Evolutionary conservation across 1,139 yeast genomes (phyloP).

Genomic region (Meyerozyma sp.): DNA sequence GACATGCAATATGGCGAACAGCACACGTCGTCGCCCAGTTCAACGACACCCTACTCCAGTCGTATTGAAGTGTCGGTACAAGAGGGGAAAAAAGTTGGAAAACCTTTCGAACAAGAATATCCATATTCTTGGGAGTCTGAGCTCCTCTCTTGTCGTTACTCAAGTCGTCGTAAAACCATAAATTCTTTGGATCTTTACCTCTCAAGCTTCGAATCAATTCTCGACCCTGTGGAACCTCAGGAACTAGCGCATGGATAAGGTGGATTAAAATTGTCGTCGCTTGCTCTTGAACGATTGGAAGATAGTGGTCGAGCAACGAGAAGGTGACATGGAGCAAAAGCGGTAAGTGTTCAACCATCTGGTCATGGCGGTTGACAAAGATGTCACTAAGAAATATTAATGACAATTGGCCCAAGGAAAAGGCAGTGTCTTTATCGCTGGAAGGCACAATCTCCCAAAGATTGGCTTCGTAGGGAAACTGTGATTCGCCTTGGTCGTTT

Average conservation of each 20-base stretch:
- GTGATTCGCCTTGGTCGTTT: constrained; percentile 4
- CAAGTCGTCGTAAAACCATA: constrained; percentile 89
- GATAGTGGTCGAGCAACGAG: constrained; percentile 81
- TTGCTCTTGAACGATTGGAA: constrained; percentile 76
- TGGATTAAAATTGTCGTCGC: constrained; percentile 74
- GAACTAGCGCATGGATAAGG: constrained; percentile 60
- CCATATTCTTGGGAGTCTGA: constrained; percentile 85
- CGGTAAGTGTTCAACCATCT: constrained; percentile 56
- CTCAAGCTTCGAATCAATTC: constrained; percentile 53
- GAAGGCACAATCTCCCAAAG: constrained; percentile 52
- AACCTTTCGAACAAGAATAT: constrained; percentile 61
- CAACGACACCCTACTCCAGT: constrained; percentile 82
- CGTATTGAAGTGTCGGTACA: constrained; percentile 54
- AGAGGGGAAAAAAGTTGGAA: constrained; percentile 50
- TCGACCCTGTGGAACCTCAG: constrained; percentile 47
- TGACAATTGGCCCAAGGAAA: constrained; percentile 85
- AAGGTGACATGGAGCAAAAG: constrained; percentile 78
- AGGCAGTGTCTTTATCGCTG: constrained; percentile 67
- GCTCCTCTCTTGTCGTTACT: constrained; percentile 76
- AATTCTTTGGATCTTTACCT: constrained; percentile 31
- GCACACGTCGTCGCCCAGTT: constrained; percentile 98
- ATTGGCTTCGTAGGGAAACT: constrained; percentile 68
- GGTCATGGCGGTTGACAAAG: constrained; percentile 54
- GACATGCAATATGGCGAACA: constrained; percentile 92
- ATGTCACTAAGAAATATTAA: constrained; percentile 80